A percentile compares a stretch with the other conserved stretches of the same genome.
Evolutionary conservation across 257 asterid genomes (phyloP).

Genomic region (Solanum rostratum): DNA sequence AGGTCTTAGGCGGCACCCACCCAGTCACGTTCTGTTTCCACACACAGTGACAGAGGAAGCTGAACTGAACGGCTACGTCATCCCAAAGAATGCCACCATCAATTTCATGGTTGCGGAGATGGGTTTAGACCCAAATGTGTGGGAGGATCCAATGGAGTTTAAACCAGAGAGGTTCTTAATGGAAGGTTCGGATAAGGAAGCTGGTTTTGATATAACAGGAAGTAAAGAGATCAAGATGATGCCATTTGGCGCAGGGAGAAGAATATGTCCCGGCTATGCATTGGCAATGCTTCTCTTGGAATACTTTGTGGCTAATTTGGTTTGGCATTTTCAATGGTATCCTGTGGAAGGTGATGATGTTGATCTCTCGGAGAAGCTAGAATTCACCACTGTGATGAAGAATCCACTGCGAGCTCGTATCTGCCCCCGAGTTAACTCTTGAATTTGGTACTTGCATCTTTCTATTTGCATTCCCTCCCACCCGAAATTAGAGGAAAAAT

Average conservation of each 20-base stretch:
- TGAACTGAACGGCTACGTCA: neutral
- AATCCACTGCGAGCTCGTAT: neutral
- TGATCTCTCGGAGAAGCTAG: neutral
- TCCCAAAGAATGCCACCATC: neutral
- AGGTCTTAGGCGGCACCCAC: neutral
- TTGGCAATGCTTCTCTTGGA: neutral
- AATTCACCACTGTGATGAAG: neutral
- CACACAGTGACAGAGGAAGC: neutral
- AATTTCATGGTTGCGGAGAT: neutral
- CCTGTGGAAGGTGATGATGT: neutral
- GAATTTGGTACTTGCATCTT: neutral
- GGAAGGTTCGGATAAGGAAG: neutral
- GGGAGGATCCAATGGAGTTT: neutral
- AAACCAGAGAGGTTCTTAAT: neutral
- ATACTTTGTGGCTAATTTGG: neutral
- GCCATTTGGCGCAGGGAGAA: neutral
- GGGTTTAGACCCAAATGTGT: neutral
- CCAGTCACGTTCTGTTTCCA: neutral
- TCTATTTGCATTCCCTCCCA: neutral
- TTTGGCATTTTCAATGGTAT: neutral
- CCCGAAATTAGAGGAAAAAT: neutral
- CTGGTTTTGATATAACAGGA: neutral
- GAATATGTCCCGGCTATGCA: neutral
- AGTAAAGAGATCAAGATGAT: neutral
- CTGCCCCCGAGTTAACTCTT: neutral